Conservation (phyloP, 176 grass and related monocot genomes). For the Bolboschoenus planiculmis region DNA sequence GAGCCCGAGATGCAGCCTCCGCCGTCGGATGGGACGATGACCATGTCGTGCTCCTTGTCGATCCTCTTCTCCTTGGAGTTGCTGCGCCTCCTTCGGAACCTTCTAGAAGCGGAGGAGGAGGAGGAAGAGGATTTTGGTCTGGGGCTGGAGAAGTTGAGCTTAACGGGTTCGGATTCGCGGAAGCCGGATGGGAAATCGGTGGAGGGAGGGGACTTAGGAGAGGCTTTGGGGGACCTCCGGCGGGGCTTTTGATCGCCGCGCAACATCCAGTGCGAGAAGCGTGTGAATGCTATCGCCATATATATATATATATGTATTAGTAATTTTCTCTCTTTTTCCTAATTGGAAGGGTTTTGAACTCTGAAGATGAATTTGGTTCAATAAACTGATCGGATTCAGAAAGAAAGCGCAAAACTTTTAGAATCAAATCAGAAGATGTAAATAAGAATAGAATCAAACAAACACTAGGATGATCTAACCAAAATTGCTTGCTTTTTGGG, state of each 20-base stretch:
- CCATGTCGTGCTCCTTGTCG: slow-evolving; percentile 56
- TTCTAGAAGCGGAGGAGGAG: not conserved
- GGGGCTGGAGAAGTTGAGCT: not conserved
- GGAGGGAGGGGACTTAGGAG: slow-evolving; percentile 16
- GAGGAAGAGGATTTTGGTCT: not conserved
- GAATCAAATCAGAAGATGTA: not conserved
- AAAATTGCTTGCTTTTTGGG: not conserved
- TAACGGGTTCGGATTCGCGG: slow-evolving; percentile 32
- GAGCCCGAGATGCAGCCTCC: slow-evolving; percentile 40
- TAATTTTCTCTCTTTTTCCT: not conserved
- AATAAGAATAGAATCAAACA: not conserved
- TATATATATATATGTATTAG: no score
- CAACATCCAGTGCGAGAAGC: slow-evolving; percentile 45
- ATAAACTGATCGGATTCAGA: not conserved
- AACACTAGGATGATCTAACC: no score
- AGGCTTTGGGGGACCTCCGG: not conserved
- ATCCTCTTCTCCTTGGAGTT: slow-evolving; percentile 21
- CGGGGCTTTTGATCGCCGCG: not conserved
- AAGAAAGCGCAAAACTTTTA: not conserved
- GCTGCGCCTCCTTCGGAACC: slow-evolving; percentile 26
- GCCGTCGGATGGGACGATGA: slow-evolving; percentile 59
- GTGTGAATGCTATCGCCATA: slow-evolving; percentile 47
- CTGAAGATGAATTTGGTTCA: not conserved
- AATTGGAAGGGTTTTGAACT: not conserved
- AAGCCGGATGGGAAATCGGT: slow-evolving; percentile 50